phyloP scores from a whole-genome alignment of 1,284 basidiomycete genomes.

The Psilocybe mexicana region DNA sequence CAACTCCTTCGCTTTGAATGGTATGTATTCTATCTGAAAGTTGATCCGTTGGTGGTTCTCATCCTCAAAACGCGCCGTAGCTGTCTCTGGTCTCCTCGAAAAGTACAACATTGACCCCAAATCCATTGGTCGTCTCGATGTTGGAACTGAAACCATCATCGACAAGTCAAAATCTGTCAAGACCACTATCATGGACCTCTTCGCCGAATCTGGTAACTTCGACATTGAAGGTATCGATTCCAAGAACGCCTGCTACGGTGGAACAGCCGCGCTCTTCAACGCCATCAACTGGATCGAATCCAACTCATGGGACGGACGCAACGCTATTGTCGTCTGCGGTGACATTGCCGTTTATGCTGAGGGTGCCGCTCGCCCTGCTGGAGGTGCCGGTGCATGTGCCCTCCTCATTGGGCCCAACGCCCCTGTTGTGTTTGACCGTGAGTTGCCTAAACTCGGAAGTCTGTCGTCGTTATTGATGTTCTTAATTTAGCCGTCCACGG shows the following conservation, averaged over 20 bases:
- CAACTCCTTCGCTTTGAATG: conserved; percentile 95
- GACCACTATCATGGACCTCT: conserved; percentile 98
- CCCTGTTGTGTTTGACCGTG: conserved; percentile 93
- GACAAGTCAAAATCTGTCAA: conserved; percentile 99
- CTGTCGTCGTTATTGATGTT: conserved; percentile 12
- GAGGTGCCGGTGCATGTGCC: conserved; percentile 95
- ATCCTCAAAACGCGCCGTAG: conserved; percentile 38
- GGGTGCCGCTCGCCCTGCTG: conserved; percentile 92
- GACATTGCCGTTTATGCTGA: conserved; percentile 99
- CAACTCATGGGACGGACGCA: conserved; percentile 97
- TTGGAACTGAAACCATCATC: conserved; percentile 98
- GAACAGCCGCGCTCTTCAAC: conserved; percentile 97
- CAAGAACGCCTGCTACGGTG: conserved; percentile 99
- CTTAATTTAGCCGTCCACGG: conserved; percentile 82
- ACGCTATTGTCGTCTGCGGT: conserved; percentile 96
- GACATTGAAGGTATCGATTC: conserved; percentile 99
- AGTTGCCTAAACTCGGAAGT: conserved; percentile 37
- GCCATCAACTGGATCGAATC: conserved; percentile 97
- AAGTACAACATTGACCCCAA: conserved; percentile 97
- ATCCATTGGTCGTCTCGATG: conserved; percentile 95
- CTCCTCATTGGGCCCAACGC: conserved; percentile 97
- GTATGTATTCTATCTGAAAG: conserved; percentile 47
- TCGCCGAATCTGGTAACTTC: conserved; percentile 87
- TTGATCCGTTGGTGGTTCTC: neutral
- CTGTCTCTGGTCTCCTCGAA: conserved; percentile 83